A percentile compares a stretch with the other conserved stretches of the same genome.
Conservation (phyloP, 495 filamentous ascomycete genomes). For the Lindgomyces ingoldianus region DNA sequence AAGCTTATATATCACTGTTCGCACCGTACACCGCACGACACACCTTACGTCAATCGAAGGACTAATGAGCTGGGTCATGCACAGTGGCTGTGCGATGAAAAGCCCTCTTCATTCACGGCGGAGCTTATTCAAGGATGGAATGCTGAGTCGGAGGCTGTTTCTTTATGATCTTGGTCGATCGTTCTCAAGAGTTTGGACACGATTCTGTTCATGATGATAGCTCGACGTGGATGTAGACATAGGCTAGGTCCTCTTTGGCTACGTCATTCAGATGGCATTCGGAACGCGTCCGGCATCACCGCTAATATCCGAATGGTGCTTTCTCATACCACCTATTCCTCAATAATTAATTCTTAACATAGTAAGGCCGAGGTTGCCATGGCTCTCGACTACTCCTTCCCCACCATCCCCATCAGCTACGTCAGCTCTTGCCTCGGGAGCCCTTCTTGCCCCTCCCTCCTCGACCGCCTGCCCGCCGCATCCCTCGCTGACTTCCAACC, state of each 20-base stretch:
- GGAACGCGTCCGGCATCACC: not conserved
- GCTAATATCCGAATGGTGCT: too few species aligned
- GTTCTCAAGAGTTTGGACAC: not conserved
- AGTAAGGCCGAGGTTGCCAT: constrained; percentile 13
- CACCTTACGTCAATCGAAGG: not conserved
- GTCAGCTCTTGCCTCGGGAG: constrained; percentile 66
- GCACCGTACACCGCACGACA: too few species aligned
- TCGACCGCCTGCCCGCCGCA: constrained; percentile 65
- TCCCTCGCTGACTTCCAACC: constrained; percentile 64
- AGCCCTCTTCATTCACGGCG: not conserved
- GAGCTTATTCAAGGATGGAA: not conserved
- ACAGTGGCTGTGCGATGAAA: not conserved
- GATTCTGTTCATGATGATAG: not conserved
- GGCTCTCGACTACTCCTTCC: constrained; percentile 40
- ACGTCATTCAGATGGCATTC: not conserved
- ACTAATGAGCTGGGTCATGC: not conserved
- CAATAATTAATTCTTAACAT: not conserved
- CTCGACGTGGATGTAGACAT: not conserved
- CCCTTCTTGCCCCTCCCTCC: constrained; percentile 55
- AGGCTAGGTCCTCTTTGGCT: not conserved
- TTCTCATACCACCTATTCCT: too few species aligned
- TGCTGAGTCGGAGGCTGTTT: not conserved
- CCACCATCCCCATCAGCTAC: constrained; percentile 61
- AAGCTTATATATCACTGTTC: not conserved
- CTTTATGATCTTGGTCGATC: too few species aligned